phyloP scores from a whole-genome alignment of 2,329 filamentous ascomycete species.

The Hypoxylon sp. region DNA sequence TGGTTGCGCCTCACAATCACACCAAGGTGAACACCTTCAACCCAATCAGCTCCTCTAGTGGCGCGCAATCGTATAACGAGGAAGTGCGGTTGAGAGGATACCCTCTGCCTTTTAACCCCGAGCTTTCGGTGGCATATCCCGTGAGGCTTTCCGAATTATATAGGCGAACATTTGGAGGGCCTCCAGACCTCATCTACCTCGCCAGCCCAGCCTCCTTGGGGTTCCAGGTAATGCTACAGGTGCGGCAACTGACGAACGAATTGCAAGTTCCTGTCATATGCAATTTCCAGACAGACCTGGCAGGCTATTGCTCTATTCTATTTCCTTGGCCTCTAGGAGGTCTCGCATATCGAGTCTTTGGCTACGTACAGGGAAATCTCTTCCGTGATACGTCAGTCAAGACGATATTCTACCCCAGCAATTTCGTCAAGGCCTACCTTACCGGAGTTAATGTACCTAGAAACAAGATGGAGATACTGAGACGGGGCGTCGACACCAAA shows the following conservation, averaged over 20 bases:
- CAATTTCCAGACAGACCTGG: slow-evolving; percentile 80
- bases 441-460: slow-evolving; percentile 63
- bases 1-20: slow-evolving; percentile 73
- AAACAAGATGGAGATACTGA: slow-evolving; percentile 70
- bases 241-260: slow-evolving; percentile 68
- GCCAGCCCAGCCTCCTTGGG: slow-evolving; percentile 77
- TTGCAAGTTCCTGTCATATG: slow-evolving; percentile 71
- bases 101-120: slow-evolving; percentile 77
- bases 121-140: slow-evolving; percentile 77
- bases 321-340: slow-evolving; percentile 72
- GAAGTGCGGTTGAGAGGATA: slow-evolving; percentile 74
- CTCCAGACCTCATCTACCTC: slow-evolving; percentile 76
- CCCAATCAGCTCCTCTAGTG: slow-evolving; percentile 54
- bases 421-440: slow-evolving; percentile 72
- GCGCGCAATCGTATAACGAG: slow-evolving; percentile 51
- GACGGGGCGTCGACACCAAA: slow-evolving; percentile 73
- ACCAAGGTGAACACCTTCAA: slow-evolving; percentile 67
- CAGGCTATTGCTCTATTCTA: slow-evolving; percentile 77
- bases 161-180: slow-evolving; percentile 67
- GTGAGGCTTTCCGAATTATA: slow-evolving; percentile 74
- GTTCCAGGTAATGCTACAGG: slow-evolving; percentile 78
- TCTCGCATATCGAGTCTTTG: slow-evolving; percentile 72
- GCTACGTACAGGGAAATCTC: slow-evolving; percentile 73
- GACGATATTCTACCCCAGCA: slow-evolving; percentile 77
- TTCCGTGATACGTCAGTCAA: slow-evolving; percentile 72